Evolutionary conservation across 306 rosid genomes (phyloP), one percentile per base, ranked within the genome.

Genomic region (Dalbergia oliveri): DNA sequence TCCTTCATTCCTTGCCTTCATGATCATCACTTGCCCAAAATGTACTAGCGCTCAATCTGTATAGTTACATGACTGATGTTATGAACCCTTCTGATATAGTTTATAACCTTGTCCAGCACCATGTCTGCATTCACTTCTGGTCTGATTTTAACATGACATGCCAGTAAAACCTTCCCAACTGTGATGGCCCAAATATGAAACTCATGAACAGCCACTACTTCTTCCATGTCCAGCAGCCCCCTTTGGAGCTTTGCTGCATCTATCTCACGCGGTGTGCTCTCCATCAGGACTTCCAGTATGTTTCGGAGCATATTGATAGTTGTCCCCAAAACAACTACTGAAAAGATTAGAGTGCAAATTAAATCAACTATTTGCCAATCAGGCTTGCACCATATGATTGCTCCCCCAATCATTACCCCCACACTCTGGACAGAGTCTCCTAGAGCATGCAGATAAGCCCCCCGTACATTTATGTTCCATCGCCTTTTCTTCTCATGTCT

Each of bases 371-470:
- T 85, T 76, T 84, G 81, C 94, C 94, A 91, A 41, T 75, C 49
- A 2, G 97, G 97, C 3, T 89, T 85, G 41, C 62, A 84, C 97
- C 97, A 91, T 87, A 91, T 88, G 69, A 88, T 66, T 69, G 87
- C 97, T 64, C 97, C 97, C 8, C 94, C 97, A 3, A 91, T 91
- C 97, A 91, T 91, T 41, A 91, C 97, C 44, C 97, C 94, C 6
- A 91, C 54, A 76, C 97, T 91, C 69, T 91, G 94, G 66, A 87
- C 26, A 2, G 87, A 89, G 86, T 91, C 97, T 58, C 97, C 94
- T 19, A 91, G 92, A 8, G 89, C 94, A 53, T 91, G 94, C 58
- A 91, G 97, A 86, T 89, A 91, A 43, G 23, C 23, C 23, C 23
- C 23, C 23, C 23, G 23, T 26, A 91, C 84, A 53, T 91, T 91